Percentiles rank a stretch among this genome's conserved stretches.
Conservation (phyloP, 257 asterid species). For the Jacaranda mimosifolia region DNA sequence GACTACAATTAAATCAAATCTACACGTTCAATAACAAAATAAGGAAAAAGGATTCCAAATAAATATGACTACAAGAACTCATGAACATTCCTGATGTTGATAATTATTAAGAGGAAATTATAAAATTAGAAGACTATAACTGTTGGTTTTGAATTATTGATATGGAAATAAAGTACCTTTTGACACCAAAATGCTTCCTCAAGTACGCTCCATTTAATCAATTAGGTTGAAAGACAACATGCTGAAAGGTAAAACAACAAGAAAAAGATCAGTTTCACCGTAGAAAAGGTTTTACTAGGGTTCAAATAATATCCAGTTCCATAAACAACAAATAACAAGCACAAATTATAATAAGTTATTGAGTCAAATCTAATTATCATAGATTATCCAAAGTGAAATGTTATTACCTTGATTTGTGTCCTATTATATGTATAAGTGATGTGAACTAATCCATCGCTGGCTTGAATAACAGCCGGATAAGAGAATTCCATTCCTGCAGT, state of each 20-base stretch:
- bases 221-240: conserved; percentile 63
- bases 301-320: not conserved
- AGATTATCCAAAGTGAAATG: not conserved
- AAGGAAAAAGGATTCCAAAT: not conserved
- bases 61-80: not conserved
- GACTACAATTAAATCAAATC: too few species aligned
- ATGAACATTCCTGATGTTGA: not conserved
- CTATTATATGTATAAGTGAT: conserved; percentile 89
- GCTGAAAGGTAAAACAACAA: conserved; percentile 52
- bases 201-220: conserved; percentile 34
- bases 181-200: conserved; percentile 24
- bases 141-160: not conserved
- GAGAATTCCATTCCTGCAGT: conserved; percentile 85
- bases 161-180: conserved; percentile 14
- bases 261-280: conserved; percentile 21
- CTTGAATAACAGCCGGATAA: conserved; percentile 94
- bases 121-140: not conserved
- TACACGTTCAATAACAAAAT: not conserved
- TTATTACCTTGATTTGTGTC: conserved; percentile 84
- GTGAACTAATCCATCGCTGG: conserved; percentile 80
- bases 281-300: not conserved
- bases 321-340: not conserved
- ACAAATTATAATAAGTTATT: not conserved
- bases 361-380: not conserved
- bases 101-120: not conserved